phyloP scores from a whole-genome alignment of 192 early-diverging fungal species.

The Umbelopsis ramanniana region DNA sequence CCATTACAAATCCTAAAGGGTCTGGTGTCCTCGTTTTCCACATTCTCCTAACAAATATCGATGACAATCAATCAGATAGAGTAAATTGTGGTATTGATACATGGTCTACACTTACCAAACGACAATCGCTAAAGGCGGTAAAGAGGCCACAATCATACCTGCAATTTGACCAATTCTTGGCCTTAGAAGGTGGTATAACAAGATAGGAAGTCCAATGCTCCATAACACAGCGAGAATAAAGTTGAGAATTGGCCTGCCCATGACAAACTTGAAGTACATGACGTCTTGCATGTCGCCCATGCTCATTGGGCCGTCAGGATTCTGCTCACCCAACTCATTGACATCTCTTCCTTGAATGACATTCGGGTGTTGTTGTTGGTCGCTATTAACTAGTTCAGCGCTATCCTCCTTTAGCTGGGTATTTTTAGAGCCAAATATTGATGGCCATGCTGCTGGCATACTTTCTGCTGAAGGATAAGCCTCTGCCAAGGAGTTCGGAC shows the following conservation, averaged over 20 bases:
- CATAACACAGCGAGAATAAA: constrained; percentile 37
- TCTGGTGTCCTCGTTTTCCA: constrained; percentile 27
- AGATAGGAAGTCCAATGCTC: constrained; percentile 37
- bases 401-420: constrained; percentile 4
- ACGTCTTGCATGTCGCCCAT: constrained; percentile 30
- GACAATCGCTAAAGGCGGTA: constrained; percentile 35
- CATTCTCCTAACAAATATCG: constrained; percentile 32
- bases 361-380: neutral
- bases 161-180: constrained; percentile 35
- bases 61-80: neutral
- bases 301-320: constrained; percentile 34
- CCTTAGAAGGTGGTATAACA: constrained; percentile 33
- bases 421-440: constrained; percentile 3
- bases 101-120: constrained; percentile 26
- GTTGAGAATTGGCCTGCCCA: constrained; percentile 33
- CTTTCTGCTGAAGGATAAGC: neutral
- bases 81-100: neutral
- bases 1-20: constrained; percentile 33
- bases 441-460: constrained; percentile 5
- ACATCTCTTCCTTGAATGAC: neutral
- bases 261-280: constrained; percentile 35
- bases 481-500: neutral
- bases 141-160: constrained; percentile 39
- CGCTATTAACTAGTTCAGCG: neutral
- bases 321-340: constrained; percentile 25